These are phyloP conservation scores for Terana coerulea DNA, from an alignment of 768 basidiomycete genomes.

Conservation along the genomic window DNA sequence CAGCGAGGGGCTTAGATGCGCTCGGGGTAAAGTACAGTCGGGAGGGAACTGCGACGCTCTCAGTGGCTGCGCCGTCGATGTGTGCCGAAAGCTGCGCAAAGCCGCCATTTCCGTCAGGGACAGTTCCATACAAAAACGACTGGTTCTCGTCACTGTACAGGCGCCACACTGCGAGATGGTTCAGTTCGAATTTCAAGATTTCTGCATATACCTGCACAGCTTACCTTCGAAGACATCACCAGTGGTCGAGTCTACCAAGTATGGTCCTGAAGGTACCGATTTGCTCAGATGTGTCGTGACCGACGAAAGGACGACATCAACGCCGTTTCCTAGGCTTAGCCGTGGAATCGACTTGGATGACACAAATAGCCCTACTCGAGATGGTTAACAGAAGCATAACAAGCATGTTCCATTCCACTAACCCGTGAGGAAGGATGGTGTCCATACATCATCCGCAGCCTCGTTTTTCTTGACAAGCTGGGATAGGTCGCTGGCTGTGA, in stretches of 20 bases:
- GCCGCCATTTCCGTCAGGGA: constrained; percentile 34
- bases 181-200: background rate
- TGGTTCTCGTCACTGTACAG: constrained; percentile 40
- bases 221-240: constrained; percentile 24
- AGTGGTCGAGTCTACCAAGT: constrained; percentile 19
- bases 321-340: background rate
- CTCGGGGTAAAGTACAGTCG: constrained; percentile 35
- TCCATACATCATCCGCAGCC: constrained; percentile 24
- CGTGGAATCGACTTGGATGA: constrained; percentile 5
- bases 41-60: constrained; percentile 45
- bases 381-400: background rate
- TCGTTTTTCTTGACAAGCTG: constrained; percentile 13
- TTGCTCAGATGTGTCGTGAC: constrained; percentile 10
- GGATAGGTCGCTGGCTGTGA: constrained; percentile 14
- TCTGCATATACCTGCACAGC: background rate
- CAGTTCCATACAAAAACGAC: constrained; percentile 39
- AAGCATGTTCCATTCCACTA: background rate
- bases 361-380: constrained; percentile 2
- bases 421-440: constrained; percentile 21
- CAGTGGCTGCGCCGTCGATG: constrained; percentile 21
- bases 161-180: constrained; percentile 27
- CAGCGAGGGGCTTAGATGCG: constrained; percentile 32
- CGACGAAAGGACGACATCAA: constrained; percentile 15
- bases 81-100: constrained; percentile 20
- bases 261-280: constrained; percentile 22